phyloP scores from a whole-genome alignment of 495 filamentous ascomycete species.

The Tetracladium marchalianum region DNA sequence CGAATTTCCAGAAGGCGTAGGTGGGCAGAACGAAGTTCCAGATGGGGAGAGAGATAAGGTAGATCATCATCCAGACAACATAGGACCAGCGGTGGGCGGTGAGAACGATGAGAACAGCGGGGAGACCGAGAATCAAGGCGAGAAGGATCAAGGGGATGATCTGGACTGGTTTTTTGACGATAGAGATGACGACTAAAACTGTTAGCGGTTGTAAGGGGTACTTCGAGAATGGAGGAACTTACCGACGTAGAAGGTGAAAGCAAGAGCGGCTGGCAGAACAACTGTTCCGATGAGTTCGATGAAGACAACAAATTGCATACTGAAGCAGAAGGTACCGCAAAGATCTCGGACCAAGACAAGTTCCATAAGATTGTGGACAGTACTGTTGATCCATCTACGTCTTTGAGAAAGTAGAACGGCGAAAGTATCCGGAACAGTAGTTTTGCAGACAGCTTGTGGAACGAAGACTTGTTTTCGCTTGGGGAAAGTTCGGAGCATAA shows the following conservation, averaged over 20 bases:
- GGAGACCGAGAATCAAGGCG: conserved; percentile 85
- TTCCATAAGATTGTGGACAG: conserved; percentile 97
- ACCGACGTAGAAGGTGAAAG: conserved; percentile 94
- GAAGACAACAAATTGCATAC: conserved; percentile 98
- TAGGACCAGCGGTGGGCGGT: conserved; percentile 95
- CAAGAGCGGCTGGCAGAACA: conserved; percentile 90
- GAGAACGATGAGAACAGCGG: conserved; percentile 84
- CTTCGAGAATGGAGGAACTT: conserved; percentile 29
- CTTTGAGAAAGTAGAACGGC: conserved; percentile 88
- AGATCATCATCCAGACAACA: conserved; percentile 94
- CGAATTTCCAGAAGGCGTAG: conserved; percentile 99
- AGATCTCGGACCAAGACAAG: conserved; percentile 91
- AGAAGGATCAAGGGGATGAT: conserved; percentile 88
- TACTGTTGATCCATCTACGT: conserved; percentile 98
- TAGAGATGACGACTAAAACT: conserved; percentile 67
- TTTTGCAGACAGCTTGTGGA: conserved; percentile 97
- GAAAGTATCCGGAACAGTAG: conserved; percentile 88
- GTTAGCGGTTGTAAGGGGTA: conserved; percentile 14
- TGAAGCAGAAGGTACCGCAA: conserved; percentile 99
- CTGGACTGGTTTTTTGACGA: conserved; percentile 72
- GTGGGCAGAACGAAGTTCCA: conserved; percentile 96
- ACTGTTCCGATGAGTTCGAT: conserved; percentile 93
- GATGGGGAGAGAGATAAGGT: conserved; percentile 83
- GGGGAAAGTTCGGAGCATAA: conserved; percentile 98
- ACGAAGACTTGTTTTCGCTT: conserved; percentile 99